These are phyloP conservation scores for Fusarium sp. DNA, from an alignment of 2,329 filamentous ascomycete species.

Conservation along the genomic window DNA sequence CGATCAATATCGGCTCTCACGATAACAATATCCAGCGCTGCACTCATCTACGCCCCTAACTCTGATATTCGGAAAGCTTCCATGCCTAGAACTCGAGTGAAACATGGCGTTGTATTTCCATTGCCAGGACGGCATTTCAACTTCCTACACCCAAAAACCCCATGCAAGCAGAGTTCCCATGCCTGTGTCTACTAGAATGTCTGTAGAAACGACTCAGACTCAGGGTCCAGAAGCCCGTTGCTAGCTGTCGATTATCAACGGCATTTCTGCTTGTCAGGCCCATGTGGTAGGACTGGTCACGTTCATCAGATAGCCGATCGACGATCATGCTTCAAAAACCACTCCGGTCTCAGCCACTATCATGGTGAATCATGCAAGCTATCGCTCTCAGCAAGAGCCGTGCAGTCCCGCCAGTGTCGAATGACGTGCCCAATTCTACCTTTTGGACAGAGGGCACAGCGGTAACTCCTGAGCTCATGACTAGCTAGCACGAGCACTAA, in stretches of 20 bases:
- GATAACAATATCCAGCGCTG: not conserved
- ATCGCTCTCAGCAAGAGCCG: slow-evolving; percentile 4
- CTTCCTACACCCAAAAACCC: not conserved
- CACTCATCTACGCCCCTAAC: not conserved
- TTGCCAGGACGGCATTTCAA: not conserved
- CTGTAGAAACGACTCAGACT: not conserved
- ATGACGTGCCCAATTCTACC: slow-evolving; percentile 34
- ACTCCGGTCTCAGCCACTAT: slow-evolving; percentile 18
- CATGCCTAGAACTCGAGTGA: not conserved
- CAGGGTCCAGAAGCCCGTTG: not conserved
- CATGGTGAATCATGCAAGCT: slow-evolving; percentile 1
- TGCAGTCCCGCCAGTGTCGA: not conserved
- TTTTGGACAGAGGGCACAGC: not conserved
- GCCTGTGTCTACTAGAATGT: not conserved
- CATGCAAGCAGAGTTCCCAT: not conserved
- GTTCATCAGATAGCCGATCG: slow-evolving; percentile 43
- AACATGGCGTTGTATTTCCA: not conserved
- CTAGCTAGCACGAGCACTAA: slow-evolving; percentile 28
- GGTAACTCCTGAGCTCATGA: slow-evolving; percentile 19
- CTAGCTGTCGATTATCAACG: slow-evolving; percentile 6
- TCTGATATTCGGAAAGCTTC: not conserved
- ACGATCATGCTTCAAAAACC: slow-evolving; percentile 35
- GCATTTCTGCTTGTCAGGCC: slow-evolving; percentile 18
- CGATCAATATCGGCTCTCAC: not conserved
- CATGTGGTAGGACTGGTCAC: slow-evolving; percentile 25